These are phyloP conservation scores for Paraphoma chrysanthemicola DNA, from an alignment of 2,329 filamentous ascomycete genomes.

Conservation along the genomic window DNA sequence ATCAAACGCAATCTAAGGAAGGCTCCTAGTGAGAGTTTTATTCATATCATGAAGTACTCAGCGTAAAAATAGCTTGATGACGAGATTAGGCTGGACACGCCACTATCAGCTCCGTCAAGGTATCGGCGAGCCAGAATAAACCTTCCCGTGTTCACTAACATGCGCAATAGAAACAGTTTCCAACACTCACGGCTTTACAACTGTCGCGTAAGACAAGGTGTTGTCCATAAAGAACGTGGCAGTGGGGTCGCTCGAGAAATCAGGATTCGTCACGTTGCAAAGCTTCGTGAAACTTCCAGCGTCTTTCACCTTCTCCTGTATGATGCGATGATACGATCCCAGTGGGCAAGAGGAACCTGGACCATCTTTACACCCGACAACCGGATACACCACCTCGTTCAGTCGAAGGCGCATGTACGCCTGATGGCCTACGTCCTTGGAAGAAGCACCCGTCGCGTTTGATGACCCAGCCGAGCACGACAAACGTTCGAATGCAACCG, in stretches of 20 bases:
- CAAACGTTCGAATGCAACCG: constrained; percentile 69
- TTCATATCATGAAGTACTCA: neutral
- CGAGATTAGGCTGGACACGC: too few relatives aligned
- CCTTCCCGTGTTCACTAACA: too few relatives aligned
- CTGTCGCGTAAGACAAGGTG: constrained; percentile 26
- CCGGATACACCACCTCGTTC: constrained; percentile 69
- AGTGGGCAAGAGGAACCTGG: constrained; percentile 53
- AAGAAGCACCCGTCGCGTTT: constrained; percentile 7
- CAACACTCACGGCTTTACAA: constrained; percentile 30
- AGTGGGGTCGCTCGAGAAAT: constrained; percentile 19
- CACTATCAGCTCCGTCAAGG: too few relatives aligned
- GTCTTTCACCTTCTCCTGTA: constrained; percentile 52
- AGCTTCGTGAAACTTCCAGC: constrained; percentile 60
- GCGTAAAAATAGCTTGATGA: neutral
- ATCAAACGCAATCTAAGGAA: neutral
- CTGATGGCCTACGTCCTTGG: constrained; percentile 17
- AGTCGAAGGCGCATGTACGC: constrained; percentile 64
- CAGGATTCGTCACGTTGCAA: constrained; percentile 45
- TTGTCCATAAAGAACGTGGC: constrained; percentile 38
- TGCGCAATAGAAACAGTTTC: neutral
- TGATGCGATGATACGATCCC: constrained; percentile 43
- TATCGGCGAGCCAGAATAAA: too few relatives aligned
- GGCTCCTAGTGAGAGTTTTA: too few relatives aligned
- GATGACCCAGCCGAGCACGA: constrained; percentile 52
- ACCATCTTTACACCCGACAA: constrained; percentile 62